Conservation (phyloP, 2,329 filamentous ascomycete species). For the Phyllosticta paracitricarpa region DNA sequence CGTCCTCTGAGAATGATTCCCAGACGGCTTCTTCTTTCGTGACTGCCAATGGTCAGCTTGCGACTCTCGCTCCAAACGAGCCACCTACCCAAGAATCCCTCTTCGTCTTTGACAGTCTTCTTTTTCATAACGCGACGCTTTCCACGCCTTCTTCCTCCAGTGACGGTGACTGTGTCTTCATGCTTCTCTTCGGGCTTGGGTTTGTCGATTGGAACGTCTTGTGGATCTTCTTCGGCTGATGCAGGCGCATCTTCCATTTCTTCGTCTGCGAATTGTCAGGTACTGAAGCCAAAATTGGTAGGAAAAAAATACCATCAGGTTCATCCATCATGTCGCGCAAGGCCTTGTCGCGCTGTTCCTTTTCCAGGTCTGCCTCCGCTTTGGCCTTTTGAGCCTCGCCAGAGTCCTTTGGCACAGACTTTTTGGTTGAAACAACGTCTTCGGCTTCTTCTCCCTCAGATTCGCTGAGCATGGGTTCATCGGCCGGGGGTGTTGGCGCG, state of each 20-base stretch:
- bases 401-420: slow-evolving; percentile 11
- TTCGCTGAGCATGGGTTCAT: slow-evolving; percentile 19
- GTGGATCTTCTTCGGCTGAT: slow-evolving; percentile 22
- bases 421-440: slow-evolving; percentile 32
- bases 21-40: slow-evolving; percentile 76
- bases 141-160: slow-evolving; percentile 61
- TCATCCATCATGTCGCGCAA: slow-evolving; percentile 71
- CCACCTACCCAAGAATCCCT: slow-evolving; percentile 58
- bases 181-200: slow-evolving; percentile 15
- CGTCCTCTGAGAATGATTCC: slow-evolving; percentile 92
- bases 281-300: slow-evolving; percentile 9
- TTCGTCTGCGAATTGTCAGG: slow-evolving; percentile 33
- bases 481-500: slow-evolving; percentile 20
- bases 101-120: slow-evolving; percentile 74
- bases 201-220: slow-evolving; percentile 13
- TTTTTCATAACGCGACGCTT: slow-evolving; percentile 78
- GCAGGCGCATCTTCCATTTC: slow-evolving; percentile 47
- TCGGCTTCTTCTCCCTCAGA: slow-evolving; percentile 27
- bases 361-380: slow-evolving; percentile 44
- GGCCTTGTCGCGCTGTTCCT: slow-evolving; percentile 33
- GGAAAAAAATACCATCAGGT: slow-evolving; percentile 7
- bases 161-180: slow-evolving; percentile 38
- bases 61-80: slow-evolving; percentile 24
- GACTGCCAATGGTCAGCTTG: slow-evolving; percentile 42
- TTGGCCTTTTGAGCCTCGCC: slow-evolving; percentile 30